Percentiles rank a stretch among this genome's conserved stretches.
phyloP scores from a whole-genome alignment of 2,329 filamentous ascomycete species.

The Thyridium curvatum region DNA sequence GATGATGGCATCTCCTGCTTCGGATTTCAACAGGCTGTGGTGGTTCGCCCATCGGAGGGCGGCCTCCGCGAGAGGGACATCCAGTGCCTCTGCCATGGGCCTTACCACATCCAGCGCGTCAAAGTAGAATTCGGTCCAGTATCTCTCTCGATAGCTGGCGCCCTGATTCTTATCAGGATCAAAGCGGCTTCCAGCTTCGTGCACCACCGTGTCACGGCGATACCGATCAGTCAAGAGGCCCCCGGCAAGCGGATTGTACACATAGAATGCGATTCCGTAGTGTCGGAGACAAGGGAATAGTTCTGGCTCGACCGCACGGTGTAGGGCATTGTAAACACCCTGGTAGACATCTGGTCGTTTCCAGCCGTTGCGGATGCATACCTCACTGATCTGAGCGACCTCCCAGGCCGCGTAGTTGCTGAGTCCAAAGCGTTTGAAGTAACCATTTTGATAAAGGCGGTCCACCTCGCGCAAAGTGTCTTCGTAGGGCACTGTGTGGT shows the following conservation, averaged over 20 bases:
- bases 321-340: conserved; percentile 61
- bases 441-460: conserved; percentile 40
- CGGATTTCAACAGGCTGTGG: conserved; percentile 48
- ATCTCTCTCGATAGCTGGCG: conserved; percentile 49
- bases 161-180: conserved; percentile 32
- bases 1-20: conserved; percentile 50
- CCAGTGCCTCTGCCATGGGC: conserved; percentile 49
- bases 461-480: conserved; percentile 40
- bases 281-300: conserved; percentile 58
- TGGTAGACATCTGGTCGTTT: conserved; percentile 34
- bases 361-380: conserved; percentile 62
- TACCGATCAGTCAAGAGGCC: conserved; percentile 45
- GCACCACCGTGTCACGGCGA: conserved; percentile 4
- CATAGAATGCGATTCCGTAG: conserved; percentile 62
- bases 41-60: conserved; percentile 64
- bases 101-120: conserved; percentile 58
- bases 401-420: conserved; percentile 72
- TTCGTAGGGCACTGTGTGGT: conserved; percentile 36
- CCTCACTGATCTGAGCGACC: conserved; percentile 66
- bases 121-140: conserved; percentile 54
- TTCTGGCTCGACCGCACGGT: conserved; percentile 50
- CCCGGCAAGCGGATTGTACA: conserved; percentile 68
- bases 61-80: conserved; percentile 58
- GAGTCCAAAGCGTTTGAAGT: conserved; percentile 65
- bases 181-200: conserved; percentile 26